phyloP scores from a whole-genome alignment of 2,329 filamentous ascomycete genomes.

The Hypomyces perniciosus region DNA sequence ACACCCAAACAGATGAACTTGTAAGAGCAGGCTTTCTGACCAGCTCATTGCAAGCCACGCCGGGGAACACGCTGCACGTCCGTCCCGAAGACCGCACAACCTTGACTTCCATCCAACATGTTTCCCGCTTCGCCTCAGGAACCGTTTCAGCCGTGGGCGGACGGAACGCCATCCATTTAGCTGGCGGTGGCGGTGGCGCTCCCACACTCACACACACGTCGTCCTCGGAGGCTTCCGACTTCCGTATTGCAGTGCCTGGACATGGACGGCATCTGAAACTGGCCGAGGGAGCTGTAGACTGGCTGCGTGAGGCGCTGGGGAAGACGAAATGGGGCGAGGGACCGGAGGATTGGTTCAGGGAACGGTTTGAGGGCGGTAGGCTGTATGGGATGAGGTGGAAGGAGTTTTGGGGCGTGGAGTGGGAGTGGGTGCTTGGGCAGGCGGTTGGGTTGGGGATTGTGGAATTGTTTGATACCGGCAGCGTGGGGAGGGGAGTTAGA shows the following conservation, averaged over 20 bases:
- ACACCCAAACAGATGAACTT: slow-evolving; percentile 48
- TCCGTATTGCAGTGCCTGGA: slow-evolving; percentile 59
- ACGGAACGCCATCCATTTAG: slow-evolving; percentile 55
- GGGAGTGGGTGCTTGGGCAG: slow-evolving; percentile 67
- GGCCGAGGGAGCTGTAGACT: slow-evolving; percentile 52
- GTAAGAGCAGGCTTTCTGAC: slow-evolving; percentile 65
- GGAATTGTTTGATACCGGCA: slow-evolving; percentile 69
- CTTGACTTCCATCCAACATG: slow-evolving; percentile 54
- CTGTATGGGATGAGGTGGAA: slow-evolving; percentile 50
- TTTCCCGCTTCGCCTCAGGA: slow-evolving; percentile 61
- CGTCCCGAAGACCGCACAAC: slow-evolving; percentile 50
- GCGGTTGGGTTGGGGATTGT: slow-evolving; percentile 64
- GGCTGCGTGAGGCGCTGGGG: slow-evolving; percentile 53
- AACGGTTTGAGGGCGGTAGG: slow-evolving; percentile 64
- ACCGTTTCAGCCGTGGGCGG: slow-evolving; percentile 65
- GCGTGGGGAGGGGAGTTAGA: slow-evolving; percentile 62
- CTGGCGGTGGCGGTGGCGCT: slow-evolving; percentile 49
- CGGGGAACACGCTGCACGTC: slow-evolving; percentile 35
- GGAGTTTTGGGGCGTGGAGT: slow-evolving; percentile 61
- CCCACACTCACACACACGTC: slow-evolving; percentile 23
- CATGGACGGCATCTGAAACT: slow-evolving; percentile 64
- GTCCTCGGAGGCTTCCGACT: slow-evolving; percentile 16
- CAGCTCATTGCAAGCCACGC: slow-evolving; percentile 26
- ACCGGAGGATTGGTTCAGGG: slow-evolving; percentile 54
- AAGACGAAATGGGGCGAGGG: slow-evolving; percentile 58